Conservation (phyloP, 192 early-diverging fungal genomes). For the Coemansia nantahalensis region DNA sequence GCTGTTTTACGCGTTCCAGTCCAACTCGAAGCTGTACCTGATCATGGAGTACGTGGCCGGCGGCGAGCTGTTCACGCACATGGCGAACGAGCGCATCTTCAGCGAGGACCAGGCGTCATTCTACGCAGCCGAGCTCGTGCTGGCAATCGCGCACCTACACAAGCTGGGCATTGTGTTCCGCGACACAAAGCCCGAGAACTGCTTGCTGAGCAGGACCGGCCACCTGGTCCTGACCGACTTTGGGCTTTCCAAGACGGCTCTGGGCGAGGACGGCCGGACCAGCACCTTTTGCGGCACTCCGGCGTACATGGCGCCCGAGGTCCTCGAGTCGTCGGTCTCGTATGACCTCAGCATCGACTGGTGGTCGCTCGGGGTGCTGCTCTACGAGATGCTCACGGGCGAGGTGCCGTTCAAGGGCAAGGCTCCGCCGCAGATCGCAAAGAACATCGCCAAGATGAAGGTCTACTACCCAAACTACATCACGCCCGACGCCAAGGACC, state of each 20-base stretch:
- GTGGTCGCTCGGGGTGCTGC: slow-evolving; percentile 87
- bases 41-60: slow-evolving; percentile 90
- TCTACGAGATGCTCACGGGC: slow-evolving; percentile 92
- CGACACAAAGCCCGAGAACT: slow-evolving; percentile 76
- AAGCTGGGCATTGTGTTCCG: slow-evolving; percentile 86
- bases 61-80: slow-evolving; percentile 91
- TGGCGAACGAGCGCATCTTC: slow-evolving; percentile 61
- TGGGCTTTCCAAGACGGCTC: slow-evolving; percentile 78
- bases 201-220: slow-evolving; percentile 68
- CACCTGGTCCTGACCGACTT: slow-evolving; percentile 92
- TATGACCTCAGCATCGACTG: slow-evolving; percentile 84
- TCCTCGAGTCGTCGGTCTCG: slow-evolving; percentile 53
- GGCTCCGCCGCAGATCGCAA: slow-evolving; percentile 80
- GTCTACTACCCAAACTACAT: slow-evolving; percentile 76
- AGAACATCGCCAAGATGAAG: slow-evolving; percentile 82
- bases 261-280: slow-evolving; percentile 55
- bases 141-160: slow-evolving; percentile 88
- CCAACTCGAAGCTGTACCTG: slow-evolving; percentile 78
- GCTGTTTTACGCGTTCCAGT: slow-evolving; percentile 92
- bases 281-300: slow-evolving; percentile 88
- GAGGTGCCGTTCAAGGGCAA: slow-evolving; percentile 74
- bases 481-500: slow-evolving; percentile 72
- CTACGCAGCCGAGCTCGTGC: slow-evolving; percentile 83
- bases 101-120: slow-evolving; percentile 83
- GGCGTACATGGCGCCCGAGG: slow-evolving; percentile 84